Conservation (phyloP, 495 filamentous ascomycete genomes). For the Astrothelium subdiscretum region DNA sequence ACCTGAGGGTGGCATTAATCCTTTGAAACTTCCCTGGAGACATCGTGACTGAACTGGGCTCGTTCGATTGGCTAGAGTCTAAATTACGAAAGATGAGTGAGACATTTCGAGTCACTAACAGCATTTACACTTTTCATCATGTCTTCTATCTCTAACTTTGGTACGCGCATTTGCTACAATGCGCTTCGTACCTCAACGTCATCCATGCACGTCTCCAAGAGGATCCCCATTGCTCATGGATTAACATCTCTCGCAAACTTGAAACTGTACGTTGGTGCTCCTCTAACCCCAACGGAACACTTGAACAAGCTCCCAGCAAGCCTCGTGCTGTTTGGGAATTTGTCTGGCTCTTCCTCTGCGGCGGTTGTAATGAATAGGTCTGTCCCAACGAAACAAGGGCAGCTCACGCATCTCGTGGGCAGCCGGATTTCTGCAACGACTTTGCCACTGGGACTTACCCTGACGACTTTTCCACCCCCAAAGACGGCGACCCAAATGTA, state of each 20-base stretch:
- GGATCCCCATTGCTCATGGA: neutral
- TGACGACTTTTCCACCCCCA: constrained; percentile 25
- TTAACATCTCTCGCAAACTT: neutral
- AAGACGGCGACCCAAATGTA: constrained; percentile 29
- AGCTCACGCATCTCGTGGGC: constrained; percentile 28
- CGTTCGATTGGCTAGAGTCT: too few species aligned
- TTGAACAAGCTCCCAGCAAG: constrained; percentile 28
- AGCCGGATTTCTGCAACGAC: constrained; percentile 27
- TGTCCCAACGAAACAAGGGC: constrained; percentile 27
- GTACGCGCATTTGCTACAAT: too few species aligned
- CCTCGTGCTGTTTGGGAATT: constrained; percentile 19
- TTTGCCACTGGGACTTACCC: constrained; percentile 25
- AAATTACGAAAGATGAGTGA: too few species aligned
- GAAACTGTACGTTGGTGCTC: constrained; percentile 3
- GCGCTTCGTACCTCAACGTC: too few species aligned
- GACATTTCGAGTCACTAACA: too few species aligned
- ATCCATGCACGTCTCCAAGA: too few species aligned
- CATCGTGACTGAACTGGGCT: too few species aligned
- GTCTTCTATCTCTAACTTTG: too few species aligned
- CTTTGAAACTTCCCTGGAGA: too few species aligned
- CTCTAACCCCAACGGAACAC: constrained; percentile 27
- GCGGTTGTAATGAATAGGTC: constrained; percentile 30
- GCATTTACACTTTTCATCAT: too few species aligned
- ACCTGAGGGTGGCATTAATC: too few species aligned
- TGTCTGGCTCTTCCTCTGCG: constrained; percentile 24